phyloP scores from a whole-genome alignment of 78 protist genomes.

The Dictyostelium purpureum region DNA sequence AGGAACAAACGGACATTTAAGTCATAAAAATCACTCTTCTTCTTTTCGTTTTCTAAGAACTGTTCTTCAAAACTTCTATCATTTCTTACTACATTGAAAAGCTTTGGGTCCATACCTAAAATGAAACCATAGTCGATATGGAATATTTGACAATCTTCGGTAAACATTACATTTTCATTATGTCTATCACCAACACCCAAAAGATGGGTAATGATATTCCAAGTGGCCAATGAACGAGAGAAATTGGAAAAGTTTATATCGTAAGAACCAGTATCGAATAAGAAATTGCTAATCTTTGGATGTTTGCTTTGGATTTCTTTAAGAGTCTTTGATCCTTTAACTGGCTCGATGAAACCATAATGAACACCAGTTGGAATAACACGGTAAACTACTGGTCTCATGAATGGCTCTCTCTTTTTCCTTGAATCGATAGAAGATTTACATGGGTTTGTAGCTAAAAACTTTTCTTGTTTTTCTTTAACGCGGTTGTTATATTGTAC shows the following conservation, averaged over 20 bases:
- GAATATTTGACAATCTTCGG: constrained; percentile 82
- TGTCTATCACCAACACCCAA: constrained; percentile 97
- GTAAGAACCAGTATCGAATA: neutral
- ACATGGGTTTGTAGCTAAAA: neutral
- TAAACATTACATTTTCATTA: constrained; percentile 93
- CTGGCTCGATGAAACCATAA: constrained; percentile 77
- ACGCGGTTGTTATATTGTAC: neutral
- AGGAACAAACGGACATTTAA: neutral
- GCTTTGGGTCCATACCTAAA: constrained; percentile 89
- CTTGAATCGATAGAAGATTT: constrained; percentile 28
- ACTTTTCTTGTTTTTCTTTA: neutral
- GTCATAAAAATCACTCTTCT: neutral
- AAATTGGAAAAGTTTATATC: neutral
- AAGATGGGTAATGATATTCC: constrained; percentile 95
- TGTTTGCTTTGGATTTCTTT: neutral
- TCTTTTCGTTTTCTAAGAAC: neutral
- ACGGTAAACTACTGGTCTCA: constrained; percentile 15
- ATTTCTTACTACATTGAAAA: constrained; percentile 5
- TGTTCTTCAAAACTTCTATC: constrained; percentile 10
- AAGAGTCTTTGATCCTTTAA: constrained; percentile 70
- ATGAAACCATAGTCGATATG: constrained; percentile 98
- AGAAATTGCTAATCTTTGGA: neutral
- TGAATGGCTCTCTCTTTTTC: constrained; percentile 6
- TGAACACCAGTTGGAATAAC: constrained; percentile 42
- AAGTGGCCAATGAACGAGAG: constrained; percentile 88